phyloP scores from a whole-genome alignment of 2,329 filamentous ascomycete species.

The Mollisiaceae sp. region DNA sequence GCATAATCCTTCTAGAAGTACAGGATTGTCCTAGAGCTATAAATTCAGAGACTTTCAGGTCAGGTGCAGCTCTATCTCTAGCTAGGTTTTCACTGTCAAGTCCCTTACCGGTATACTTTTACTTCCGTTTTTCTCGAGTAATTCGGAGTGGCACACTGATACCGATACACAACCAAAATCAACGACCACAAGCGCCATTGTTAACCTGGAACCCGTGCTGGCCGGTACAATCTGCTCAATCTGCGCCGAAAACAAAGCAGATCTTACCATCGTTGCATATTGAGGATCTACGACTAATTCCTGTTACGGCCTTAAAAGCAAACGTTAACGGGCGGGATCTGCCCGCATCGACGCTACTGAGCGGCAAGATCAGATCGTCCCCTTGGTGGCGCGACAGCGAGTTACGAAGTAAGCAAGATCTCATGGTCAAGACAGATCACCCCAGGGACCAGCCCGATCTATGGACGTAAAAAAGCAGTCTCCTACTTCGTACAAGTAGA shows the following conservation, averaged over 20 bases:
- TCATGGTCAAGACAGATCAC: background rate
- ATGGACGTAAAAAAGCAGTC: background rate
- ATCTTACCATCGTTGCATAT: background rate
- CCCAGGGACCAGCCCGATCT: background rate
- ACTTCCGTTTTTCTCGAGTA: no score
- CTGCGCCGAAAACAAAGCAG: background rate
- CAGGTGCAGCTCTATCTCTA: background rate
- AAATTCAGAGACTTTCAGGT: background rate
- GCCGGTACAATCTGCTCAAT: conserved; percentile 4
- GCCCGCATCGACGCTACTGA: conserved; percentile 3
- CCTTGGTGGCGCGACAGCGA: background rate
- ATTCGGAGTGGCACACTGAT: background rate
- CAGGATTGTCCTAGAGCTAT: background rate
- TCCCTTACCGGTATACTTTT: no score
- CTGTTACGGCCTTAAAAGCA: background rate
- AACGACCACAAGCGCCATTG: background rate
- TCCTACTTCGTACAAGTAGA: no score
- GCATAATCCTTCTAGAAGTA: background rate
- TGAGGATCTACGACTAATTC: background rate
- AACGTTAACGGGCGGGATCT: conserved; percentile 1
- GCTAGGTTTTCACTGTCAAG: background rate
- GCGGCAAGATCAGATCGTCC: conserved; percentile 7
- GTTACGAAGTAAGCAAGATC: no score
- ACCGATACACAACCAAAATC: background rate
- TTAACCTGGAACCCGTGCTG: background rate